These are phyloP conservation scores for Rhizophagus clarus DNA, from an alignment of 192 early-diverging fungal genomes.

Conservation along the genomic window DNA sequence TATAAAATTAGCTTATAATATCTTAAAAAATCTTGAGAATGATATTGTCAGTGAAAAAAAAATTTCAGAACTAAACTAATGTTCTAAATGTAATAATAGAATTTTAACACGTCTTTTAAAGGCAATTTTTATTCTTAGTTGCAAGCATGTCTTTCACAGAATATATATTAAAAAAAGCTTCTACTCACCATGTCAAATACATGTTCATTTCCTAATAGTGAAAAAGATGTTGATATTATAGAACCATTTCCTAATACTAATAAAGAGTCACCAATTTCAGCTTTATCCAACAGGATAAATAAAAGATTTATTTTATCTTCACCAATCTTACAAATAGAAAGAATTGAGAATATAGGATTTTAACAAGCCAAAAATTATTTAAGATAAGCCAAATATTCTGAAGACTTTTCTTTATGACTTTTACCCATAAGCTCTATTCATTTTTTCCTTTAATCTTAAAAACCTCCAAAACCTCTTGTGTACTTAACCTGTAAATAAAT, in stretches of 20 bases:
- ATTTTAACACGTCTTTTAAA: background rate
- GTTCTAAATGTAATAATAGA: background rate
- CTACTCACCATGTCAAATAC: background rate
- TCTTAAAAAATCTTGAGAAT: background rate
- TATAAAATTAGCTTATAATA: too few species aligned
- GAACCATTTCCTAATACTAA: background rate
- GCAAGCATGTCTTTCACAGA: slow-evolving; percentile 4
- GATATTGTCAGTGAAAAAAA: background rate
- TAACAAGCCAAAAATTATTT: background rate
- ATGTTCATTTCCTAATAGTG: slow-evolving; percentile 3
- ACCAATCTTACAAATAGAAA: too few species aligned
- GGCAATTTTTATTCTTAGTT: background rate
- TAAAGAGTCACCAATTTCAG: background rate
- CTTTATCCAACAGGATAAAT: background rate
- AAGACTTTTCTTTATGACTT: too few species aligned
- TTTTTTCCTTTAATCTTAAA: too few species aligned
- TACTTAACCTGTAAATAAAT: background rate
- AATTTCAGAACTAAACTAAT: background rate
- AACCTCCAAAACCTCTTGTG: background rate
- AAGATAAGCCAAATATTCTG: background rate
- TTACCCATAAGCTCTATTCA: too few species aligned
- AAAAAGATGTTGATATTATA: background rate
- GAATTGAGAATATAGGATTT: background rate
- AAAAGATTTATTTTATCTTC: background rate
- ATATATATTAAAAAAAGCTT: slow-evolving; percentile 19